Evolutionary conservation across 768 basidiomycete species (phyloP), one percentile per base, ranked within the genome.

Genomic region (Podaxis sp.): DNA sequence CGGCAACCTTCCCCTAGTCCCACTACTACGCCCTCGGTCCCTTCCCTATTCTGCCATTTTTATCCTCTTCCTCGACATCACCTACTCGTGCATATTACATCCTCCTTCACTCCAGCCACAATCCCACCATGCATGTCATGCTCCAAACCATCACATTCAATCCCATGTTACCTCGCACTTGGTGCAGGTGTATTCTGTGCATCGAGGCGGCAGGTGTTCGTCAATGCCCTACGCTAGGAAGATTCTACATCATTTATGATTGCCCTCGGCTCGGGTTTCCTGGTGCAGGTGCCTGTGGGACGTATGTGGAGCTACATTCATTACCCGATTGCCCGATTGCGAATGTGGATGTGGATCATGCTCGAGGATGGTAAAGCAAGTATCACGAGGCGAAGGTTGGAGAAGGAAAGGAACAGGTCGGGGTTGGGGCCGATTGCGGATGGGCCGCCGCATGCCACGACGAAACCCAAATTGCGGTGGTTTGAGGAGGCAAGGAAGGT

Each of bases 231-330:
- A 0, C 80, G 79, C 63, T 79, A 77, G 78, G 77, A 76, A 1
- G 76, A 79, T 57, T 81, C 80, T 61, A 78, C 79, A 1, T 69
- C 80, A 13, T 67, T 80, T 38, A 80, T 78, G 0, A 75, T 79
- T 49, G 78, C 79, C 0, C 68, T 80, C 4, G 79, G 78, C 3
- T 69, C 75, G 2, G 78, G 79, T 64, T 79, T 79, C 53, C 76
- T 76, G 3, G 68, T 75, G 0, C 62, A 55, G 11, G 73, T 66
- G 5, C 70, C 71, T 3, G 62, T 67, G 0, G 71, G 66, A 2
- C 63, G 73, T 28, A 74, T 71, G 51, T 26, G 80, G 80, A 0
- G 75, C 79, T 44, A 73, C 69, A 9, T 66, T 78, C n/a, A 57
- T 79, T 26, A 77, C 77, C 63, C 66, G 6, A 73, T 81, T 22